Percentiles rank a stretch among this genome's conserved stretches.
Evolutionary conservation across 768 basidiomycete genomes (phyloP).

Genomic region (Rhizopogon vinicolor): DNA sequence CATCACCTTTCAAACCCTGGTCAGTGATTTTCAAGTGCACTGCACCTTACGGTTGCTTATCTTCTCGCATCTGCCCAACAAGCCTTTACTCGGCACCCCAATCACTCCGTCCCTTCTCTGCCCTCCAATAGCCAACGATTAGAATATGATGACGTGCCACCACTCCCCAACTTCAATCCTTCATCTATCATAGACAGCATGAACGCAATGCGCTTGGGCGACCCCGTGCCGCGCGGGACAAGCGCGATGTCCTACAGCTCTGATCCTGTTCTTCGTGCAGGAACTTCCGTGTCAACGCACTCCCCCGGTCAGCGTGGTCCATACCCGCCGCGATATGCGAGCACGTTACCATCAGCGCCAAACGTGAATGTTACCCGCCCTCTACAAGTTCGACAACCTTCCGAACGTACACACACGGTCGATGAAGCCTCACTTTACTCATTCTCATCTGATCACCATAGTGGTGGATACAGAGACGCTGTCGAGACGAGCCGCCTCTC

Average conservation of each 20-base stretch:
- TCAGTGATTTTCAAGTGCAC: slow-evolving; percentile 10
- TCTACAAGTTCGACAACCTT: slow-evolving; percentile 14
- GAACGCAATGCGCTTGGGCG: slow-evolving; percentile 48
- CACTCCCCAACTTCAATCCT: slow-evolving; percentile 39
- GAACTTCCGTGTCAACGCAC: slow-evolving; percentile 54
- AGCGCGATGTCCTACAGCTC: slow-evolving; percentile 21
- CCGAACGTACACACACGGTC: slow-evolving; percentile 8
- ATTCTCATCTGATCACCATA: slow-evolving; percentile 28
- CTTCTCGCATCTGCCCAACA: slow-evolving; percentile 11
- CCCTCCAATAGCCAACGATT: slow-evolving; percentile 31
- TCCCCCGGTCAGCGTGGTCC: slow-evolving; percentile 25
- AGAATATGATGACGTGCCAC: slow-evolving; percentile 24
- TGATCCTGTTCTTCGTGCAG: slow-evolving; percentile 51
- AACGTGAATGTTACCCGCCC: slow-evolving; percentile 14
- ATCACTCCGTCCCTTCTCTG: slow-evolving; percentile 45
- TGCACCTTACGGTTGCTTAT: slow-evolving; percentile 1
- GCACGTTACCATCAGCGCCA: slow-evolving; percentile 34
- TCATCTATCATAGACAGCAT: slow-evolving; percentile 47
- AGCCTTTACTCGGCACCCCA: slow-evolving; percentile 38
- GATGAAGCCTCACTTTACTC: slow-evolving; percentile 27
- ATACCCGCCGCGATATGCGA: slow-evolving; percentile 35
- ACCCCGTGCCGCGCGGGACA: slow-evolving; percentile 29
- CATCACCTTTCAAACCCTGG: slow-evolving; percentile 7
- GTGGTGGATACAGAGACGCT: slow-evolving; percentile 22
- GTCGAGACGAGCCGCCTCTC: slow-evolving; percentile 18